A percentile compares a stretch with the other conserved stretches of the same genome.
phyloP scores from a whole-genome alignment of 2,329 filamentous ascomycete species.

The Botrytis tulipae region DNA sequence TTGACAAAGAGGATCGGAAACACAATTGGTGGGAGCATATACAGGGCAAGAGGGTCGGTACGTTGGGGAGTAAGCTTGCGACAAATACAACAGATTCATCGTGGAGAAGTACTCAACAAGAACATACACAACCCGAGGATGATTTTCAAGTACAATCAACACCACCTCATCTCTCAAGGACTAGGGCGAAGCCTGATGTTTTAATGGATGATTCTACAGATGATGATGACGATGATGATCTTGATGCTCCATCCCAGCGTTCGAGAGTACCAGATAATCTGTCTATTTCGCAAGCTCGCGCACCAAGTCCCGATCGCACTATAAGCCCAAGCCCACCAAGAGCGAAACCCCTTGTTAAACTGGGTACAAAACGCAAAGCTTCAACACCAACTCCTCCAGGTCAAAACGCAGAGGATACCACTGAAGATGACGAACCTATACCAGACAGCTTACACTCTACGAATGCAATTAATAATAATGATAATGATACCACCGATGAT shows the following conservation, averaged over 20 bases:
- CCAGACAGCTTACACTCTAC: background rate
- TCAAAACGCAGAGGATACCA: conserved; percentile 11
- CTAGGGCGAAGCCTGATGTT: conserved; percentile 12
- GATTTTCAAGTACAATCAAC: conserved; percentile 39
- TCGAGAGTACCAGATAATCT: conserved; percentile 33
- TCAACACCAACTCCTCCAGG: background rate
- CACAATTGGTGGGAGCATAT: conserved; percentile 35
- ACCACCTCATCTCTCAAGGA: conserved; percentile 27
- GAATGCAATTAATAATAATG: background rate
- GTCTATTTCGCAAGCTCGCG: conserved; percentile 24
- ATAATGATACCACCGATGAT: conserved; percentile 24
- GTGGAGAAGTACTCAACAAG: background rate
- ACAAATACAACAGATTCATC: conserved; percentile 8
- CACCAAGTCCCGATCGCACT: background rate
- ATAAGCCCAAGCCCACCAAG: background rate
- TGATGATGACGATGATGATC: conserved; percentile 35
- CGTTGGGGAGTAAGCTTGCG: conserved; percentile 24
- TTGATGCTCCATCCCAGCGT: conserved; percentile 33
- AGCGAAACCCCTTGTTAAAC: conserved; percentile 19
- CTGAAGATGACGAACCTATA: conserved; percentile 20
- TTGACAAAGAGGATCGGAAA: background rate
- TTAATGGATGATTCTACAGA: conserved; percentile 28
- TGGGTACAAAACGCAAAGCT: conserved; percentile 18
- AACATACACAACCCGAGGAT: conserved; percentile 22
- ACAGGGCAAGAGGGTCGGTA: conserved; percentile 31